Evolutionary conservation across 2,329 filamentous ascomycete species (phyloP).

Genomic region (Chaetomium sp.): DNA sequence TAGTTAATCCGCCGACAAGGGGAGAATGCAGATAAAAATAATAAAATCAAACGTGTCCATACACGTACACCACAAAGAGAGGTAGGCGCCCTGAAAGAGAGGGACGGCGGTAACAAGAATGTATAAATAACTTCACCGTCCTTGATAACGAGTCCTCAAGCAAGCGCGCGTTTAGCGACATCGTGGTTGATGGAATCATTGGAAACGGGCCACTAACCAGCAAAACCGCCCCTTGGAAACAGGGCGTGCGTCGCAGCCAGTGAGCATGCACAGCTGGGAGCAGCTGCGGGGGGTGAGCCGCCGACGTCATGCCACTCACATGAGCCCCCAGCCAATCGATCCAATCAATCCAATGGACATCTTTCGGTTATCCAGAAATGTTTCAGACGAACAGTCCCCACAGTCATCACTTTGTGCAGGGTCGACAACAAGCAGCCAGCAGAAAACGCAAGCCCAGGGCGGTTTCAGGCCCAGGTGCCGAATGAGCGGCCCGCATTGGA

Average conservation of each 20-base stretch:
- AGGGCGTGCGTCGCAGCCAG: too few species aligned
- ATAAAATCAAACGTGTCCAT: too few species aligned
- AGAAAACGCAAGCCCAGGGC: too few species aligned
- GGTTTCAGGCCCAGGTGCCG: conserved; percentile 5
- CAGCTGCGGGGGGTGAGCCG: conserved; percentile 7
- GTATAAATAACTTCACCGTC: neutral
- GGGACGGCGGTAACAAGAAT: neutral
- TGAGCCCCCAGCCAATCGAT: neutral
- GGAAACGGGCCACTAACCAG: too few species aligned
- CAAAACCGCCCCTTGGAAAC: too few species aligned
- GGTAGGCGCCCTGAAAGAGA: too few species aligned
- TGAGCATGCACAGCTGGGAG: neutral
- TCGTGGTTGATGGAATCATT: conserved; percentile 3
- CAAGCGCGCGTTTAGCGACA: conserved; percentile 11
- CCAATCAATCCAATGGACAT: neutral
- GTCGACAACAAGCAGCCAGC: neutral
- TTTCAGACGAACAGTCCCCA: conserved; percentile 12
- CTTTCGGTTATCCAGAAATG: neutral
- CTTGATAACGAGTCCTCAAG: neutral
- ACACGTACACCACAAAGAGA: too few species aligned
- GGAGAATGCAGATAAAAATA: too few species aligned
- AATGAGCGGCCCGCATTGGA: too few species aligned
- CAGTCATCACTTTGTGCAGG: neutral
- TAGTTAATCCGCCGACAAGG: too few species aligned
- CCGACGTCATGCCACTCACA: conserved; percentile 8